Conservation (phyloP, 768 basidiomycete species). For the Naganishia onofrii region DNA sequence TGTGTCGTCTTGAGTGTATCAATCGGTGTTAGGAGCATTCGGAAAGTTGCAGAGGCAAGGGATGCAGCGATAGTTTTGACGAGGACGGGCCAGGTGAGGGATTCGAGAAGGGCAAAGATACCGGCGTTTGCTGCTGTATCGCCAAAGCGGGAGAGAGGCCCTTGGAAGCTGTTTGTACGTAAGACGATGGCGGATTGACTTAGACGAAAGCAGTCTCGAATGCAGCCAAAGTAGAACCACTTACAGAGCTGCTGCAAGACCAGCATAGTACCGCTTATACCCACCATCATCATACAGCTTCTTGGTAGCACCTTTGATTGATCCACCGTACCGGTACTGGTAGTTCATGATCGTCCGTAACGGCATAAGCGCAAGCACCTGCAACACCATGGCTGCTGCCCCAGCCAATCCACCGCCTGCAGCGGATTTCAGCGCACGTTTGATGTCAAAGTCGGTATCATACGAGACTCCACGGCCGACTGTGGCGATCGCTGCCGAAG, state of each 20-base stretch:
- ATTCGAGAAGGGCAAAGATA: constrained; percentile 77
- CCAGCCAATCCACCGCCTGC: constrained; percentile 88
- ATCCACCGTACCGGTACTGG: constrained; percentile 80
- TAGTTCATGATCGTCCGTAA: constrained; percentile 98
- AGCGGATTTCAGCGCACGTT: constrained; percentile 72
- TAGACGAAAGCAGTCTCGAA: too few relatives aligned
- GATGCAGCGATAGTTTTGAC: constrained; percentile 78
- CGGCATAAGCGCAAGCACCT: constrained; percentile 88
- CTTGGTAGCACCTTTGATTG: constrained; percentile 62
- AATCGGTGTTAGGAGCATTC: constrained; percentile 87
- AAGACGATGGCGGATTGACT: neutral
- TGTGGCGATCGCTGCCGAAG: constrained; percentile 40
- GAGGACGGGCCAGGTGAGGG: constrained; percentile 65
- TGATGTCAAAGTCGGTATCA: constrained; percentile 69
- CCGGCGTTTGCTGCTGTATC: constrained; percentile 94
- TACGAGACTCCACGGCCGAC: constrained; percentile 45
- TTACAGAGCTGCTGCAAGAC: constrained; percentile 80
- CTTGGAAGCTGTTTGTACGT: constrained; percentile 48
- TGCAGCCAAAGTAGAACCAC: constrained; percentile 49
- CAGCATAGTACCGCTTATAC: constrained; percentile 80
- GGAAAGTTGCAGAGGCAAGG: constrained; percentile 73
- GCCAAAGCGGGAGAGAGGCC: constrained; percentile 66
- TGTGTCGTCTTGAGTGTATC: constrained; percentile 94
- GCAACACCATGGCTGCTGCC: constrained; percentile 86
- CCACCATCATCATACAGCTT: constrained; percentile 78